These are phyloP conservation scores for Euphorbia corollata DNA, from an alignment of 441 rosid genomes.

Conservation along the genomic window DNA sequence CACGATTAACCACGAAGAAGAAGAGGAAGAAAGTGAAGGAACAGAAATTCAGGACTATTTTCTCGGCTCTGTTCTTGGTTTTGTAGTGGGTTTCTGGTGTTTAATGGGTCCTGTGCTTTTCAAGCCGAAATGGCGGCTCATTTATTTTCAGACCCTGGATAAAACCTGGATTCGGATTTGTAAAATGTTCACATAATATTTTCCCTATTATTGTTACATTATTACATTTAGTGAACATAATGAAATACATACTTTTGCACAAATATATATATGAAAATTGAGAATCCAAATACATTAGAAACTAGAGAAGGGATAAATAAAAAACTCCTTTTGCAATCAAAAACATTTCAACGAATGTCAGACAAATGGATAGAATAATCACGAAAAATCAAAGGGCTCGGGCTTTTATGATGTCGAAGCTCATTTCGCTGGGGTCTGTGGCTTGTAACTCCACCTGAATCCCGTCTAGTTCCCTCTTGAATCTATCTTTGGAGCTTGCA, in stretches of 20 bases:
- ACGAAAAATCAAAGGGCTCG: conserved; percentile 34
- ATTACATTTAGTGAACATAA: background rate
- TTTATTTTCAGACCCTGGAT: conserved; percentile 20
- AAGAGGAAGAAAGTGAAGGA: conserved; percentile 7
- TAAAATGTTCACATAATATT: background rate
- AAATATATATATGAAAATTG: background rate
- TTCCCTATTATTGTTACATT: background rate
- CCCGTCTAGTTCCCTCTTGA: conserved; percentile 73
- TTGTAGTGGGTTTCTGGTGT: conserved; percentile 25
- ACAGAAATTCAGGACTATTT: conserved; percentile 4
- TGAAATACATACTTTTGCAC: background rate
- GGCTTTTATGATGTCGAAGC: conserved; percentile 52
- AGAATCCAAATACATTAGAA: background rate
- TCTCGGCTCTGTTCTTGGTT: conserved; percentile 16
- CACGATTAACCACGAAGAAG: background rate
- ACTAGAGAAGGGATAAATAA: background rate
- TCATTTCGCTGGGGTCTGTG: conserved; percentile 72
- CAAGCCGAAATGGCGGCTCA: conserved; percentile 20
- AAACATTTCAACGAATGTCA: background rate
- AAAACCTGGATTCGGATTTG: background rate
- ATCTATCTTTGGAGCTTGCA: conserved; percentile 72
- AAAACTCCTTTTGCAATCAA: background rate
- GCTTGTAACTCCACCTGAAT: conserved; percentile 78
- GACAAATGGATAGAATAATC: background rate
- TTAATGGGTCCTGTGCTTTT: conserved; percentile 15